These are phyloP conservation scores for Trichoderma asperelloides DNA, from an alignment of 495 filamentous ascomycete species.

Conservation along the genomic window DNA sequence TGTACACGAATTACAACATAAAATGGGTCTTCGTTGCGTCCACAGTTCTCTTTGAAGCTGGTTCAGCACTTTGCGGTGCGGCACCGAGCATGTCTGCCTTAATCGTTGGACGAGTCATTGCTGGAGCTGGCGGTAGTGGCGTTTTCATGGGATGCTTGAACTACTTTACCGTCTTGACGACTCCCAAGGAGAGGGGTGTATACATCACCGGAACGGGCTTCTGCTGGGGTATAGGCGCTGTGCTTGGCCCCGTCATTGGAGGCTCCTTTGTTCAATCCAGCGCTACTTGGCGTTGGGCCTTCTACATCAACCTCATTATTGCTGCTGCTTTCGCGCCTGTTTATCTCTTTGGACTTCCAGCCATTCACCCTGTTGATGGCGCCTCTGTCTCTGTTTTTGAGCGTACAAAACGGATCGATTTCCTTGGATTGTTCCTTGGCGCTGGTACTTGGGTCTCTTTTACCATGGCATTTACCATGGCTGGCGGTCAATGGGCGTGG, in stretches of 20 bases:
- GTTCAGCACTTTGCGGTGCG: conserved; percentile 44
- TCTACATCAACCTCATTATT: conserved; percentile 64
- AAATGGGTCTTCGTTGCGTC: conserved; percentile 43
- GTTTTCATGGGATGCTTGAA: conserved; percentile 43
- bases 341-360: conserved; percentile 48
- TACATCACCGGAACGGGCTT: conserved; percentile 37
- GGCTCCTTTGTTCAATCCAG: conserved; percentile 47
- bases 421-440: conserved; percentile 34
- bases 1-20: conserved; percentile 41
- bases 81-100: conserved; percentile 42
- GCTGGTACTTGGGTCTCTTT: conserved; percentile 32
- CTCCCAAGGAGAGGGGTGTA: conserved; percentile 32
- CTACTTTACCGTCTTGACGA: conserved; percentile 34
- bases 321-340: conserved; percentile 45
- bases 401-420: conserved; percentile 36
- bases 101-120: conserved; percentile 39
- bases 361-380: conserved; percentile 34
- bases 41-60: conserved; percentile 42
- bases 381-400: conserved; percentile 19
- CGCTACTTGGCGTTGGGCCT: conserved; percentile 52
- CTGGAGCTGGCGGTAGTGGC: conserved; percentile 34
- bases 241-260: conserved; percentile 53
- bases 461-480: conserved; percentile 47
- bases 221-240: conserved; percentile 44
- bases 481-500: conserved; percentile 47